Percentiles rank a stretch among this genome's conserved stretches.
These are phyloP conservation scores for Alternaria sp. DNA, from an alignment of 2,329 filamentous ascomycete species.

Conservation along the genomic window DNA sequence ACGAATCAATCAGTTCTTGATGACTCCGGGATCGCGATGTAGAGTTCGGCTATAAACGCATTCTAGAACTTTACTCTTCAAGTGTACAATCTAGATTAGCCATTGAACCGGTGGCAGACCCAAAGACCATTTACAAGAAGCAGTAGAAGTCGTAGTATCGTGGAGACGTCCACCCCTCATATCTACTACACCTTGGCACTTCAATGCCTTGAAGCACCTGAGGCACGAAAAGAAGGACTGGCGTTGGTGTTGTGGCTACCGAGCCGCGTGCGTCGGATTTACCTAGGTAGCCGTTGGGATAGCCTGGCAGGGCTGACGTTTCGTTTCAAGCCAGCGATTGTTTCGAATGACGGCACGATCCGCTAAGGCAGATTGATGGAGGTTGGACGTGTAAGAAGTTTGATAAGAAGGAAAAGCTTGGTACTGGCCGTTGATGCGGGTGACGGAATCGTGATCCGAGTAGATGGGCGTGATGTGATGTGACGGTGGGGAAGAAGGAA, in stretches of 20 bases:
- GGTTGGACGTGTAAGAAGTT: slow-evolving; percentile 10
- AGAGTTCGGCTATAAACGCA: background rate
- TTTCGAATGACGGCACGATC: slow-evolving; percentile 24
- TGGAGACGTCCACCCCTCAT: background rate
- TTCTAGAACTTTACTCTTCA: background rate
- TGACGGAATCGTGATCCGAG: background rate
- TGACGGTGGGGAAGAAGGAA: background rate
- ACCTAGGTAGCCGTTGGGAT: slow-evolving; percentile 2
- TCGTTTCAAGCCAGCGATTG: slow-evolving; percentile 22
- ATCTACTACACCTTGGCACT: background rate
- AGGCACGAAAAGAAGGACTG: background rate
- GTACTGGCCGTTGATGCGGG: slow-evolving; percentile 18
- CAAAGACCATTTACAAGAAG: background rate
- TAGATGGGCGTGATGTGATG: background rate
- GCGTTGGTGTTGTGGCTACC: background rate
- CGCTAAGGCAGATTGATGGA: slow-evolving; percentile 16
- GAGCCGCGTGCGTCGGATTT: background rate
- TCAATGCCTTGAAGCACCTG: background rate
- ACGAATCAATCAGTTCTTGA: background rate
- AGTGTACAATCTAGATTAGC: background rate
- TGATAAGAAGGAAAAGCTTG: slow-evolving; percentile 27
- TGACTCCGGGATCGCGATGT: background rate
- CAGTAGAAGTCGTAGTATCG: background rate
- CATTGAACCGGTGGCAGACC: background rate
- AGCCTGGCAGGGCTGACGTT: slow-evolving; percentile 10